Conservation (phyloP, 2,329 filamentous ascomycete genomes). For the Aspergillus hortae region DNA sequence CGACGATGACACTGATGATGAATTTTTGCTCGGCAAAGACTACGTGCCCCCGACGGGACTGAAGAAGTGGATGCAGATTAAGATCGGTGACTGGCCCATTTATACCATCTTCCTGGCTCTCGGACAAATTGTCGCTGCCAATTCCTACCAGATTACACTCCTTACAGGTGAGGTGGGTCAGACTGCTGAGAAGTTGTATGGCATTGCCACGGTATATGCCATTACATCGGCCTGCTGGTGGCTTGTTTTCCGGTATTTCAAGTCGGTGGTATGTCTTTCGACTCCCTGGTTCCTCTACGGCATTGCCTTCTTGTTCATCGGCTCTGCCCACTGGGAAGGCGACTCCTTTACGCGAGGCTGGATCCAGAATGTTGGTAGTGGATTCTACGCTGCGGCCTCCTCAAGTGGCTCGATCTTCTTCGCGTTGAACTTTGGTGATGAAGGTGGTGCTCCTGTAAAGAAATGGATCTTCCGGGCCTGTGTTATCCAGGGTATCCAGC, state of each 20-base stretch:
- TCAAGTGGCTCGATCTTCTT: conserved; percentile 64
- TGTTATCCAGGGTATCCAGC: conserved; percentile 63
- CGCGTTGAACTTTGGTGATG: conserved; percentile 63
- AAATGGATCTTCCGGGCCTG: conserved; percentile 65
- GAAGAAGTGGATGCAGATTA: conserved; percentile 53
- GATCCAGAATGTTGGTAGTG: conserved; percentile 61
- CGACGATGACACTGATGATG: conserved; percentile 40
- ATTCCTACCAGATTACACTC: conserved; percentile 65
- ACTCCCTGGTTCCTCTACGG: conserved; percentile 63
- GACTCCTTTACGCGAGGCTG: conserved; percentile 44
- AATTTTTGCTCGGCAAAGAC: conserved; percentile 55
- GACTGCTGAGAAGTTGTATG: conserved; percentile 57
- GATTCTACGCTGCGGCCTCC: conserved; percentile 60
- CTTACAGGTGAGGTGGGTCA: conserved; percentile 61
- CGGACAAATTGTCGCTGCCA: conserved; percentile 62
- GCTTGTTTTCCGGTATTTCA: conserved; percentile 56
- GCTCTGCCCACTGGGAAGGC: conserved; percentile 54
- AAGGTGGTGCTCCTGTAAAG: conserved; percentile 60
- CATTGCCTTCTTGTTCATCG: conserved; percentile 59
- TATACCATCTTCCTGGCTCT: conserved; percentile 62
- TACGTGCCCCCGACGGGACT: conserved; percentile 57
- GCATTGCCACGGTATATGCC: conserved; percentile 58
- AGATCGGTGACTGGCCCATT: conserved; percentile 60
- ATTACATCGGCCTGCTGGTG: conserved; percentile 60
- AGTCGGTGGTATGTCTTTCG: conserved; percentile 57